Evolutionary conservation across 2,329 filamentous ascomycete genomes (phyloP), one percentile per base, ranked within the genome.

Genomic region (Paradendryphiella salina): DNA sequence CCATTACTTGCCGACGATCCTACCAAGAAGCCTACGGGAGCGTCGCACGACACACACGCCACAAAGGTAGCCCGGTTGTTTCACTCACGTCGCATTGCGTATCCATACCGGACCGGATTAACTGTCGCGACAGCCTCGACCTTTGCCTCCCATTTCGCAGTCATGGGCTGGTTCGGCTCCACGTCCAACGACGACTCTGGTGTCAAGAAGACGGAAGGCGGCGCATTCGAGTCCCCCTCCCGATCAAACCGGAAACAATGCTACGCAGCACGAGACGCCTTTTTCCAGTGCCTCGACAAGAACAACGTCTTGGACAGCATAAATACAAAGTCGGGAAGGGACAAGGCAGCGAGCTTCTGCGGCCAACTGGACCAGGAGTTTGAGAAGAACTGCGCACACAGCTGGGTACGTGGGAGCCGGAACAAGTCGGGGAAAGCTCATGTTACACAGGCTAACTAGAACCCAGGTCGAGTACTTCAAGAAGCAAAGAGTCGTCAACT

Each of bases 391-490:
- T 99, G 94, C 74, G 90, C 91, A 14, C 82, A 80, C 52, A 92
- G 91, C 70, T 99, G 94, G 94, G 94, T 95, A 75, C 63, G 87
- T 82, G 13, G 21, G 8, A 4, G 15, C 10, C 5, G 10, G 6
- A 10, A 17, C 41, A 28, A 11, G 31, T 36, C 9, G 11, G 15
- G 32, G 20, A 23, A 26, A 26, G 5, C 2, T 10, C 23, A 26
- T 26, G 23, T 10, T 26, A 2, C 23, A 26, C 8, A 2, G 23
- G 23, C 23, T 26, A 26, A 26, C 3, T 2, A 42, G 21, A 13
- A 14, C 45, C 38, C 64, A 94, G 90, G 89, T 96, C 54, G 90
- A 91, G 76, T 97, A 99, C 75, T 99, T 99, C 77, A 96, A 97
- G 80, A 92, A 96, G 75, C 88, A 91, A 77, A 82, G 94, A 66